A percentile compares a stretch with the other conserved stretches of the same genome.
Evolutionary conservation across 2,329 filamentous ascomycete genomes (phyloP).

Genomic region (Harringtonia lauricola): DNA sequence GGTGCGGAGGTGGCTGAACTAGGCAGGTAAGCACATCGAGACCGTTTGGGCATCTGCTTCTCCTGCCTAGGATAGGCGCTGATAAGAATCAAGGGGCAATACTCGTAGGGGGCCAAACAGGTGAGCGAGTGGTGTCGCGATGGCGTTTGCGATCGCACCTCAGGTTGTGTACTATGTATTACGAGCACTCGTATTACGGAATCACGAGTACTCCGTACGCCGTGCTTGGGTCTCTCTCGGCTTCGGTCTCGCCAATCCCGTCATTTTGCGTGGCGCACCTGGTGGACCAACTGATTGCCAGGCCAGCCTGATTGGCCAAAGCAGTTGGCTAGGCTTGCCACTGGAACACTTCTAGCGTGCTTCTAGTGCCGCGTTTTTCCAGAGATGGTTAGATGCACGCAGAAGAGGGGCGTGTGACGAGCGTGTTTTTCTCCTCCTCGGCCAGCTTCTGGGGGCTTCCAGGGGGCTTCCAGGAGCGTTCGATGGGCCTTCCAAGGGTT

Average conservation of each 20-base stretch:
- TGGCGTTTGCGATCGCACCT: no score
- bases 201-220: no score
- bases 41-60: no score
- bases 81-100: no score
- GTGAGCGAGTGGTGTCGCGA: no score
- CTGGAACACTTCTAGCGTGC: conserved; percentile 23
- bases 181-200: no score
- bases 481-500: no score
- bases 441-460: background rate
- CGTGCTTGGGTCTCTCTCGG: background rate
- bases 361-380: conserved; percentile 21
- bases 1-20: conserved; percentile 3
- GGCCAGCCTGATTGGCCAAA: background rate
- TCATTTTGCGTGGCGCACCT: background rate
- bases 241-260: background rate
- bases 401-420: conserved; percentile 3
- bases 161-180: no score
- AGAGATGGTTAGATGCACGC: background rate
- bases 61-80: no score
- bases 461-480: background rate
- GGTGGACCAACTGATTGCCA: background rate
- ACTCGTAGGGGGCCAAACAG: no score
- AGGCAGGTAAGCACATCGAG: background rate
- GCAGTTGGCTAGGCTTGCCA: conserved; percentile 2
- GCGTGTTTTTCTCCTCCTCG: background rate